Evolutionary conservation across 176 grass and related monocot genomes (phyloP).

Genomic region (Eragrostis nindensis): DNA sequence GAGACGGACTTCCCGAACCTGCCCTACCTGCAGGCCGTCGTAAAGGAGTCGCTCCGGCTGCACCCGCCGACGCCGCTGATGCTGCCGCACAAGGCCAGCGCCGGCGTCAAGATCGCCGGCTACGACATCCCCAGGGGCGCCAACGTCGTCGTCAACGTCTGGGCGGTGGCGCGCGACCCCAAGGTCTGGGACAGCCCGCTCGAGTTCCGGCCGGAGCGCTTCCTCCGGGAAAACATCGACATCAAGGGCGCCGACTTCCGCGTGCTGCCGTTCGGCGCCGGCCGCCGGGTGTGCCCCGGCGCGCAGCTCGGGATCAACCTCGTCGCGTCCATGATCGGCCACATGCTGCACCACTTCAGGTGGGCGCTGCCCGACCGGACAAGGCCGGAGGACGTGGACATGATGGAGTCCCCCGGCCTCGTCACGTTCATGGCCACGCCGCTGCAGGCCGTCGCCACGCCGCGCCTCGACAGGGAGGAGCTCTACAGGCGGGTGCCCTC

Average conservation of each 20-base stretch:
- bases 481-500: slow-evolving; percentile 50
- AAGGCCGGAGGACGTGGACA: slow-evolving; percentile 44
- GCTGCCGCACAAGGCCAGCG: slow-evolving; percentile 60
- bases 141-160: slow-evolving; percentile 62
- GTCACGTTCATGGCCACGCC: slow-evolving; percentile 72
- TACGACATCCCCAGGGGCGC: slow-evolving; percentile 62
- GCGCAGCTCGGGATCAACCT: slow-evolving; percentile 72
- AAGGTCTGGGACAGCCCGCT: slow-evolving; percentile 54
- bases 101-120: slow-evolving; percentile 51
- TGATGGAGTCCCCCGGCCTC: slow-evolving; percentile 56
- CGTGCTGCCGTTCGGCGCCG: slow-evolving; percentile 64
- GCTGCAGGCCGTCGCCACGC: slow-evolving; percentile 46
- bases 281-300: slow-evolving; percentile 63
- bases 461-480: slow-evolving; percentile 45
- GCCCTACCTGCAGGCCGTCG: slow-evolving; percentile 60
- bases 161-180: slow-evolving; percentile 60
- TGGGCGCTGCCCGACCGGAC: slow-evolving; percentile 55
- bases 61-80: slow-evolving; percentile 70
- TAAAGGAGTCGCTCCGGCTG: slow-evolving; percentile 68
- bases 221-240: slow-evolving; percentile 54
- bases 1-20: slow-evolving; percentile 61
- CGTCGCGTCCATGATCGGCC: slow-evolving; percentile 59
- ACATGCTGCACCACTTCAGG: slow-evolving; percentile 62
- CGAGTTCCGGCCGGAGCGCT: slow-evolving; percentile 60
- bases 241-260: slow-evolving; percentile 71